Conservation (phyloP, 1,284 basidiomycete species). For the Ustilago bromivora region DNA sequence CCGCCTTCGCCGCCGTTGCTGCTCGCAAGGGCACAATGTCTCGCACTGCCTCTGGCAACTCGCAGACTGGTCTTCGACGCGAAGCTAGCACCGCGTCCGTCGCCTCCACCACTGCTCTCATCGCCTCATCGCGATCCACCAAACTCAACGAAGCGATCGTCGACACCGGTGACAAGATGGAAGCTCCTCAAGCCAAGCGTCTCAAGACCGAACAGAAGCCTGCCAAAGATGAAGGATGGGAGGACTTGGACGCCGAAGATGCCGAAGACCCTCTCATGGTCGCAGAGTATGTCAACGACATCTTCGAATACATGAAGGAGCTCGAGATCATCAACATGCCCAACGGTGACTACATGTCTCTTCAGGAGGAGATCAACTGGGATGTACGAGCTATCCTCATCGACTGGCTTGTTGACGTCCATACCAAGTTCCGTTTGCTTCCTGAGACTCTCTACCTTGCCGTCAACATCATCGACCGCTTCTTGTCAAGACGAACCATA, state of each 20-base stretch:
- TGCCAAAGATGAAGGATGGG: slow-evolving; percentile 75
- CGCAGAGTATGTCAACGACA: slow-evolving; percentile 93
- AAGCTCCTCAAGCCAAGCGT: slow-evolving; percentile 50
- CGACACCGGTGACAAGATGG: slow-evolving; percentile 48
- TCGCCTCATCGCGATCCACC: slow-evolving; percentile 25
- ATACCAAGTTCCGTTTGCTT: slow-evolving; percentile 89
- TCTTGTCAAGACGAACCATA: slow-evolving; percentile 88
- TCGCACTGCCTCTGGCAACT: slow-evolving; percentile 42
- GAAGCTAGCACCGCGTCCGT: slow-evolving; percentile 22
- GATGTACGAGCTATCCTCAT: slow-evolving; percentile 82
- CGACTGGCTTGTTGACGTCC: slow-evolving; percentile 97
- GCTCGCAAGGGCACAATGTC: slow-evolving; percentile 45
- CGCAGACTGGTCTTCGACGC: slow-evolving; percentile 41
- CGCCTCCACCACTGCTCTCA: neutral
- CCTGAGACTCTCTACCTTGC: slow-evolving; percentile 96
- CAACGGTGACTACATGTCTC: slow-evolving; percentile 65
- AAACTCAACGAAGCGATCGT: slow-evolving; percentile 42
- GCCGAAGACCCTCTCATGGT: slow-evolving; percentile 96
- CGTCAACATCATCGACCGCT: slow-evolving; percentile 95
- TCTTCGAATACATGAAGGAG: slow-evolving; percentile 89
- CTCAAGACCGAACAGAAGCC: slow-evolving; percentile 55
- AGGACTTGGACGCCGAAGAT: slow-evolving; percentile 92
- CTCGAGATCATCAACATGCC: slow-evolving; percentile 73
- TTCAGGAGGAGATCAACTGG: slow-evolving; percentile 68
- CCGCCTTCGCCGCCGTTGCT: slow-evolving; percentile 20